Evolutionary conservation across 1,284 basidiomycete genomes (phyloP).

Genomic region (Apiotrichum gamsii): DNA sequence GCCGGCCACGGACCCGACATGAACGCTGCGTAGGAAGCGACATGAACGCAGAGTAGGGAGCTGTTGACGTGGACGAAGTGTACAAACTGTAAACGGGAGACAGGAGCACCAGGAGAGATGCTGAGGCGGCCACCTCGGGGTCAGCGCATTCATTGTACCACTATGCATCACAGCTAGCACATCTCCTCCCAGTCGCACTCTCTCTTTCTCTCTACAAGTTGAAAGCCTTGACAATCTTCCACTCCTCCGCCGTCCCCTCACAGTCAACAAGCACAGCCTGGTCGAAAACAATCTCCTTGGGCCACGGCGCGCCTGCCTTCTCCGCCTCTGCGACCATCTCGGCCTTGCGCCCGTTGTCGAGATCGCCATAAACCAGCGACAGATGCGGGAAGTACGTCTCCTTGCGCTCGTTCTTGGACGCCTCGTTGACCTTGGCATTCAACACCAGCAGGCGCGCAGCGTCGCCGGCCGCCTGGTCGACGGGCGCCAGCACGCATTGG

Average conservation of each 20-base stretch:
- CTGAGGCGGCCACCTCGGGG: not conserved
- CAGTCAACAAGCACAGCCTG: constrained; percentile 16
- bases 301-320: not conserved
- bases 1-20: not conserved
- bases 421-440: constrained; percentile 3
- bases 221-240: constrained; percentile 15
- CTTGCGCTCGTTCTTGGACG: not conserved
- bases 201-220: constrained; percentile 2
- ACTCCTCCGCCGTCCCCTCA: constrained; percentile 13
- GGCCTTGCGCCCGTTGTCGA: constrained; percentile 14
- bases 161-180: not conserved
- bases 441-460: constrained; percentile 15
- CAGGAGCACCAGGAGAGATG: no score
- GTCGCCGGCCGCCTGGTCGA: constrained; percentile 8
- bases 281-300: not conserved
- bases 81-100: no score
- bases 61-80: no score
- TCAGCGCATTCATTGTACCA: not conserved
- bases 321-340: constrained; percentile 20
- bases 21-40: no score
- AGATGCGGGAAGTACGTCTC: constrained; percentile 37
- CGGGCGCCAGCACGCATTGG: constrained; percentile 35
- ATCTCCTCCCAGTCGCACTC: no score
- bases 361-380: constrained; percentile 33
- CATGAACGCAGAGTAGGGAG: no score